Evolutionary conservation across 2,329 filamentous ascomycete species (phyloP), one percentile per base, ranked within the genome.

Genomic region (Penicillium palitans): DNA sequence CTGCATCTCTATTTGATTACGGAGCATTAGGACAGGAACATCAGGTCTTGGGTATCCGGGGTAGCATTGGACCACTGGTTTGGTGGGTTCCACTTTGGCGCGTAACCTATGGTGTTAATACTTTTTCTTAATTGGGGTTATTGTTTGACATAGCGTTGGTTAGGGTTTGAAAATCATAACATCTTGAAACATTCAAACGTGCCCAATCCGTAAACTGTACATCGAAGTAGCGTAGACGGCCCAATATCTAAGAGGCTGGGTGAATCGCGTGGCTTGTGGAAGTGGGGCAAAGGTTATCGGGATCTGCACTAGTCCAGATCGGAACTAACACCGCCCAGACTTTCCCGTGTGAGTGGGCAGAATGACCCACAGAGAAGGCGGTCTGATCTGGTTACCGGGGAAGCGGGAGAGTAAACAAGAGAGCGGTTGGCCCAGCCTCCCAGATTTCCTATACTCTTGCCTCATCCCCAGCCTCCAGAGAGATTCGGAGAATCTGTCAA

Each of bases 341-440:
- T 41, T 19, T 19, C 56, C 59, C 49, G 27, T 44, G 10, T n/a
- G 6, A 12, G 19, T 17, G 41, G 59, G 58, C 62, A 64, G 50
- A 61, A 61, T 54, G 2, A 35, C 41, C 39, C 15, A 55, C 45
- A 52, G 1, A 31, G 71, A 57, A 68, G 67, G 74, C 73, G 73
- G 74, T 73, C 52, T 52, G 44, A 1, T 0, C 0, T 53, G 59
- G 75, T 77, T 76, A 66, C 74, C 72, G 56, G 61, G 71, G 68
- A 72, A 74, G 71, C 65, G 56, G 33, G 29, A 56, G 27, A 41
- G 75, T 78, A 77, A 78, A 78, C 75, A 78, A 74, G 59, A 74
- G 59, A 61, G 52, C 61, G 60, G 70, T 73, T 77, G 72, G 72
- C 73, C 75, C 75, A 78, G 74, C 75, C 75, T 74, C 74, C 70